Base-by-base conservation (phyloP, 78 protist genomes). In the Chrysochromulina parva region DNA sequence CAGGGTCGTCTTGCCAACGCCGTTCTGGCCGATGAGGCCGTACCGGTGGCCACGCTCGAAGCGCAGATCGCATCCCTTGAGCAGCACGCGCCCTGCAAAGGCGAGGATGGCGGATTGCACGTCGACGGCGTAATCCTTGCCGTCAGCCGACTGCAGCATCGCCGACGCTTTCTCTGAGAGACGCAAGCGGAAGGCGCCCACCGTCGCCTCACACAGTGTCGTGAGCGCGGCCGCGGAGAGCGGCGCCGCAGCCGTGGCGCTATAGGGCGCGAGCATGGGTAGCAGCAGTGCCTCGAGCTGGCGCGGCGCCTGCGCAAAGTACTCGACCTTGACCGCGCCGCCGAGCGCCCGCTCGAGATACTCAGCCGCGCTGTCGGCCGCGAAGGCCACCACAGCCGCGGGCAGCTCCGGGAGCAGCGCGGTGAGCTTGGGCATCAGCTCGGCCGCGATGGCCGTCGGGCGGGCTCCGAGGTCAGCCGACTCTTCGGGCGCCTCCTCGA, bases 1-100 rank as follows among this genome's bases (percentile, higher is more conserved):
- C 91, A 88, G 17, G 28, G 74, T 67, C 20, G 91, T 58, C 76
- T 88, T 88, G 69, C 91, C 91, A 2, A 81, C n/a, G 55, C 91
- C 91, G 38, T 88, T 88, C 65, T 17, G 54, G 3, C 91, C 91
- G 62, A 88, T 10, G n/a, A 88, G 91, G 3, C 91, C 91, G 52
- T 62, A 62, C 58, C 78, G 19, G 54, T 62, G 52, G 11, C 69
- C 80, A 1, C 13, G 3, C 48, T 67, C 54, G 26, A 88, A 19
- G 38, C 66, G 38, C 62, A 58, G 62, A 58, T 58, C 24, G 7
- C 62, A 58, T 7, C 62, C 62, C 13, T 7, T 26, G 24, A 66
- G 73, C 38, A 66, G 73, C 73, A 66, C 73, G 38, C 73, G 73
- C 73, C 73, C 73, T 11, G 73, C 73, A 26, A 66, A 66, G 73